A percentile compares a stretch with the other conserved stretches of the same genome.
Conservation (phyloP, 1,284 basidiomycete genomes). For the Tilletia walkeri region DNA sequence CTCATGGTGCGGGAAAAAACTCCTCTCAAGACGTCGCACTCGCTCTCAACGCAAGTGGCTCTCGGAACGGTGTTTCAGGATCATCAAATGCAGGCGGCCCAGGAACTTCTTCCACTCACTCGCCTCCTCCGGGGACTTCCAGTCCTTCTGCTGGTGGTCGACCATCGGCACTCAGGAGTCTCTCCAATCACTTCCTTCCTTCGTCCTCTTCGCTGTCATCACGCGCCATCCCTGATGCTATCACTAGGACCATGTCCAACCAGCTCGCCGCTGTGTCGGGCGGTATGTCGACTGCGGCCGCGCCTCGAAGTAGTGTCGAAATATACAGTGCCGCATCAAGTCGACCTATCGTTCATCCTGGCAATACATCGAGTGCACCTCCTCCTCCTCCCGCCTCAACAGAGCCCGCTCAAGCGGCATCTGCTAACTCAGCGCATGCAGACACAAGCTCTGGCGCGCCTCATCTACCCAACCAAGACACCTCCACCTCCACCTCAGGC, state of each 20-base stretch:
- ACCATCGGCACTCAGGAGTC: not conserved
- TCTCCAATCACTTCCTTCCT: slow-evolving; percentile 18
- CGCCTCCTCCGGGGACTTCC: slow-evolving; percentile 18
- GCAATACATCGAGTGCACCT: too few species aligned
- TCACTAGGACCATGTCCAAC: slow-evolving; percentile 12
- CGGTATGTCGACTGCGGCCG: not conserved
- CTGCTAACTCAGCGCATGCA: slow-evolving; percentile 2
- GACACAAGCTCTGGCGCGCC: not conserved
- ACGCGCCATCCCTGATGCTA: not conserved
- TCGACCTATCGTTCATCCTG: not conserved
- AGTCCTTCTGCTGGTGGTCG: slow-evolving; percentile 20
- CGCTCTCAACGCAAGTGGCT: slow-evolving; percentile 17
- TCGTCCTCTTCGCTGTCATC: not conserved
- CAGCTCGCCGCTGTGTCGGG: not conserved
- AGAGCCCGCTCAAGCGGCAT: not conserved
- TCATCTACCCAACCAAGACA: not conserved
- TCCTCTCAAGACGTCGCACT: slow-evolving; percentile 24
- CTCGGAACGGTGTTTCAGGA: slow-evolving; percentile 2
- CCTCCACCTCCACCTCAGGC: not conserved
- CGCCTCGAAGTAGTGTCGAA: not conserved
- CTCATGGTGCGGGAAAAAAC: slow-evolving; percentile 30
- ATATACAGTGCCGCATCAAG: not conserved
- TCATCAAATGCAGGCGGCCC: slow-evolving; percentile 24
- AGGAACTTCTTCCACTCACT: slow-evolving; percentile 24
- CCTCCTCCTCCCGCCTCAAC: not conserved